Base-by-base conservation (phyloP, 805 yeast genomes). In the Zygosaccharomyces rouxii region DNA sequence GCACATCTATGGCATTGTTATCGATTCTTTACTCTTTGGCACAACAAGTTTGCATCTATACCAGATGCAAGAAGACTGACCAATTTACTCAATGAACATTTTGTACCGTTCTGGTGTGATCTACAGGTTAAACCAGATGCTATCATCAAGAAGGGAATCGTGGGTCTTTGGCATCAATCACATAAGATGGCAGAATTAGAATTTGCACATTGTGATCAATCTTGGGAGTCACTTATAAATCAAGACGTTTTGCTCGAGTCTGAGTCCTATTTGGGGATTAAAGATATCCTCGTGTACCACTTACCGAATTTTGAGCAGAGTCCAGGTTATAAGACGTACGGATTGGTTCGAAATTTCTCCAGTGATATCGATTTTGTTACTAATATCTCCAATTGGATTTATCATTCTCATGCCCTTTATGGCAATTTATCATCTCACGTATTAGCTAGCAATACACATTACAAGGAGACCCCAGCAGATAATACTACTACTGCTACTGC, bases 101-200 rank as follows among this genome's bases (percentile, higher is more conserved):
- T 63, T 16, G 53, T 66, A 5, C 50, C 59, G 19, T 66, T 60
- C 52, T 66, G 70, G 70, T 52, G 55, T 18, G 62, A 66, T 44
- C 52, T 65, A 11, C 43, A 49, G 21, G 42, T 60, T 31, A 59
- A 59, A 35, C 62, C 65, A 2, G 57, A 52, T 21, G 48, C 55
- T 1, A 38, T 60, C 7, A 47, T 51, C 44, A 54, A 57, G 41
- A 55, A 57, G 38, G 63, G 64, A 2, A 53, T 64, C n/a, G 38
- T 55, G 14, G 42, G 50, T 23, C 21, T 56, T 10, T 59, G 60
- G 59, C 62, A 63, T 3, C 46, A 55, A 10, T 39, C 55, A 9
- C 60, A 51, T 38, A 63, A 62, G 51, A 30, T 46, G 16, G 59
- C 68, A 13, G 66, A 64, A 22, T 48, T 64, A 7, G 43, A 48